Evolutionary conservation across 2,329 filamentous ascomycete species (phyloP).

Genomic region (Cladosporium halotolerans): DNA sequence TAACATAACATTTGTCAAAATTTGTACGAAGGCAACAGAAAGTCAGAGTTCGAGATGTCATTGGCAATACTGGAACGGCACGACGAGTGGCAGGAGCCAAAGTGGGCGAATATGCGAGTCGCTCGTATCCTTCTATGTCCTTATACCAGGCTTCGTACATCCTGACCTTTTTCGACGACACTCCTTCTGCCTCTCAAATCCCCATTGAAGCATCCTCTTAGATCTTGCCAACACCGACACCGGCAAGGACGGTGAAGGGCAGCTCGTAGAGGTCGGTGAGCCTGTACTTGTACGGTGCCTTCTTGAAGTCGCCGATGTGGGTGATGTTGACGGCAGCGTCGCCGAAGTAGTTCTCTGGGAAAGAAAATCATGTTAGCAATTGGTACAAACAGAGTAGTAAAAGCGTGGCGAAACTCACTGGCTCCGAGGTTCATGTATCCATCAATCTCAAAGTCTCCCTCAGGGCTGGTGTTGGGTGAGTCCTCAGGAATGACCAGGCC

Average conservation of each 20-base stretch:
- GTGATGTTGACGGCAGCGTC: slow-evolving; percentile 47
- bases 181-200: no score
- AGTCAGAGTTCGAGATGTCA: no score
- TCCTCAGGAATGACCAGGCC: slow-evolving; percentile 51
- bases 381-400: neutral
- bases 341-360: slow-evolving; percentile 44
- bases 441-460: slow-evolving; percentile 50
- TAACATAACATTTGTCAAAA: no score
- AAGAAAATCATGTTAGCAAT: slow-evolving; percentile 2
- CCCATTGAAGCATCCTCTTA: neutral
- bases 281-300: slow-evolving; percentile 45
- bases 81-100: no score
- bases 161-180: no score
- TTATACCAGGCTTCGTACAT: no score
- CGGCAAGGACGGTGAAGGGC: slow-evolving; percentile 40
- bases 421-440: slow-evolving; percentile 50
- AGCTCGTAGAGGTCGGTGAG: slow-evolving; percentile 37
- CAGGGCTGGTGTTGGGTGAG: slow-evolving; percentile 48
- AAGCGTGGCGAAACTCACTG: slow-evolving; percentile 32
- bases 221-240: slow-evolving; percentile 44
- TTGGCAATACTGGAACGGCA: no score
- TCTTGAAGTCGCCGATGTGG: slow-evolving; percentile 44
- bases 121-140: no score
- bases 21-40: no score
- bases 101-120: no score